These are phyloP conservation scores for Phaeosphaeriaceae sp. DNA, from an alignment of 2,329 filamentous ascomycete species.

Conservation along the genomic window DNA sequence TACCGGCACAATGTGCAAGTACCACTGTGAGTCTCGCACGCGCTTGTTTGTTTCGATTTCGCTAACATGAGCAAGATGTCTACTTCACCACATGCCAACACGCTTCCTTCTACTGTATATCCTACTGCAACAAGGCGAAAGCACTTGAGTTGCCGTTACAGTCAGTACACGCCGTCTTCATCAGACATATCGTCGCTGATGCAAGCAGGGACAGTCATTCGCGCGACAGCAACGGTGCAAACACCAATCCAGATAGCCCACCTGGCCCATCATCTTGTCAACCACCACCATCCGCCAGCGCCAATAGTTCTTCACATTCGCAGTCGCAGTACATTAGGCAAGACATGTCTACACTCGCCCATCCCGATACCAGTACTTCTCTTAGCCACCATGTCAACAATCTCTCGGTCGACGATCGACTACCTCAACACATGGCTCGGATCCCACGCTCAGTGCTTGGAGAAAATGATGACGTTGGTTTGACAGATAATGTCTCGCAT, in stretches of 20 bases:
- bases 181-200: slow-evolving; percentile 6
- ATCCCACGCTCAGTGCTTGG: slow-evolving; percentile 30
- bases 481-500: slow-evolving; percentile 4
- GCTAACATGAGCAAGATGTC: slow-evolving; percentile 19
- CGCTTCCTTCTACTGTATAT: slow-evolving; percentile 34
- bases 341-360: slow-evolving; percentile 35
- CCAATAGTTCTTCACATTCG: slow-evolving; percentile 19
- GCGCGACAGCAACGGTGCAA: slow-evolving; percentile 15
- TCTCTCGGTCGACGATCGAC: slow-evolving; percentile 2
- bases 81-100: slow-evolving; percentile 44
- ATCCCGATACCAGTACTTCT: slow-evolving; percentile 16
- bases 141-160: slow-evolving; percentile 23
- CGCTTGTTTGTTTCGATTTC: neutral
- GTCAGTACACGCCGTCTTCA: slow-evolving; percentile 16
- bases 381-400: slow-evolving; percentile 9
- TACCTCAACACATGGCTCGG: slow-evolving; percentile 13
- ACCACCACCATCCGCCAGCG: slow-evolving; percentile 17
- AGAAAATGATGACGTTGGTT: slow-evolving; percentile 4
- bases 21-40: slow-evolving; percentile 18
- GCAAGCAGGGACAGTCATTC: slow-evolving; percentile 23
- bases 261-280: slow-evolving; percentile 12
- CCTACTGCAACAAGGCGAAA: slow-evolving; percentile 41
- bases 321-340: slow-evolving; percentile 24
- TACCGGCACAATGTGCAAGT: slow-evolving; percentile 42
- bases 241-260: slow-evolving; percentile 4